A percentile compares a stretch with the other conserved stretches of the same genome.
Conservation (phyloP, 345 rosid species). For the Camelina sativa region DNA sequence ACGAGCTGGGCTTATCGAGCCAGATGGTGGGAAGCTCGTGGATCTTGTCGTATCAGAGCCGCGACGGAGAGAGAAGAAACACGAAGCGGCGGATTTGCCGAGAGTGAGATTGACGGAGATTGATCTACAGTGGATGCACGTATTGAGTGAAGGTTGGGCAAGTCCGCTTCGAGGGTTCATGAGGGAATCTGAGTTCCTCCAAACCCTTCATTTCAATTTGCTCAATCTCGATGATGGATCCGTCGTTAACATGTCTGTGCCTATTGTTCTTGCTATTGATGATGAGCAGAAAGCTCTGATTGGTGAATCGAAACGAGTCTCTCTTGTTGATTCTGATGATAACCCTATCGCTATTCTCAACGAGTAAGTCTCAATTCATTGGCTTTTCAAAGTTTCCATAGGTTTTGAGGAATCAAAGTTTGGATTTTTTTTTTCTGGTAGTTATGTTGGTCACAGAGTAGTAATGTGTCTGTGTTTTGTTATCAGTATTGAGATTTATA, state of each 20-base stretch:
- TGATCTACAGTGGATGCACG: constrained; percentile 90
- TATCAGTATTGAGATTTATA: constrained; percentile 82
- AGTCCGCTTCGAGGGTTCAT: constrained; percentile 92
- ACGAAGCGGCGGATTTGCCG: constrained; percentile 67
- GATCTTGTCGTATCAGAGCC: constrained; percentile 69
- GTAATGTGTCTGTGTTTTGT: not conserved
- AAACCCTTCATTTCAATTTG: constrained; percentile 95
- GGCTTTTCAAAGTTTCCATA: not conserved
- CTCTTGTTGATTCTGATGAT: constrained; percentile 73
- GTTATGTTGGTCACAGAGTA: not conserved
- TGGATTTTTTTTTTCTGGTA: not conserved
- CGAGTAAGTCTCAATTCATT: constrained; percentile 58
- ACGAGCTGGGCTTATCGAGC: constrained; percentile 68
- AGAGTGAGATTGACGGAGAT: constrained; percentile 61
- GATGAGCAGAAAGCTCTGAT: constrained; percentile 67
- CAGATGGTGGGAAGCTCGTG: constrained; percentile 84
- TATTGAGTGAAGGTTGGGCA: constrained; percentile 97
- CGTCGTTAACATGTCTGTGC: constrained; percentile 93
- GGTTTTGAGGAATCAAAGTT: not conserved
- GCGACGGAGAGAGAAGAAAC: constrained; percentile 52
- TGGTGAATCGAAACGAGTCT: constrained; percentile 62
- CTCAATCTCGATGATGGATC: constrained; percentile 83
- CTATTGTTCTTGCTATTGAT: constrained; percentile 81
- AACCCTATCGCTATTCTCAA: constrained; percentile 72
- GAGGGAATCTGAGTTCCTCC: constrained; percentile 99